A percentile compares a stretch with the other conserved stretches of the same genome.
These are phyloP conservation scores for Boechera stricta DNA, from an alignment of 345 rosid species.

Conservation along the genomic window DNA sequence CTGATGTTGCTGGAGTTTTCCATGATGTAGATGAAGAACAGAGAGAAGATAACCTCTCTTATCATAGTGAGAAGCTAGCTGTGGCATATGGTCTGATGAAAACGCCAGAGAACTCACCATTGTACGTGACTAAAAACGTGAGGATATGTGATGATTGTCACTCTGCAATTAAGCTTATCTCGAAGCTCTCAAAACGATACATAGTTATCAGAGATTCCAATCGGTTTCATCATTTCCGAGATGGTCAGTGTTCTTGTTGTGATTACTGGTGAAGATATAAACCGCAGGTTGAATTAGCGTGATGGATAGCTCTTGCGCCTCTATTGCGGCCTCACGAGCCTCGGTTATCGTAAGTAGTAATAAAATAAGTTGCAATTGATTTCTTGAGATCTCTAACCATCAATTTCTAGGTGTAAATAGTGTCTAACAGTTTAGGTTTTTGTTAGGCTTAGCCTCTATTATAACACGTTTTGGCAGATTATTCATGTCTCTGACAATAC, in stretches of 20 bases:
- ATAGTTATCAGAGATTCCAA: conserved; percentile 79
- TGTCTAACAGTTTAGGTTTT: not conserved
- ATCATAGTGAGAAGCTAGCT: conserved; percentile 91
- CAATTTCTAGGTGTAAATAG: conserved; percentile 2
- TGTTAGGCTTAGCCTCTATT: not conserved
- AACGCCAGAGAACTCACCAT: conserved; percentile 62
- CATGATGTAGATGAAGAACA: conserved; percentile 91
- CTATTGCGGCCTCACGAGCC: conserved; percentile 7
- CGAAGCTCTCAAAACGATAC: conserved; percentile 58
- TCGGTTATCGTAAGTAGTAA: not conserved
- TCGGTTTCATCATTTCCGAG: conserved; percentile 78
- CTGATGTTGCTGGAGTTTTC: conserved; percentile 60
- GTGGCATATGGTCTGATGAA: conserved; percentile 78
- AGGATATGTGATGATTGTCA: conserved; percentile 94
- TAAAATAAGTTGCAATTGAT: not conserved
- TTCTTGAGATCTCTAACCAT: conserved; percentile 7
- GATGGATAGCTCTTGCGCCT: not conserved
- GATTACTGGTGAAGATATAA: conserved; percentile 49
- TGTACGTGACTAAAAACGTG: conserved; percentile 67
- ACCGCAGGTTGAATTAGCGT: not conserved
- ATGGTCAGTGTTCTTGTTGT: conserved; percentile 74
- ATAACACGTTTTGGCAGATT: not conserved
- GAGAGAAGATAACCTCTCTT: conserved; percentile 68
- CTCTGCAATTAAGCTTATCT: conserved; percentile 72
- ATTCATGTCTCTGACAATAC: conserved; percentile 2